Conservation (phyloP, 768 basidiomycete genomes). For the Rhodotorula sphaerocarpa region DNA sequence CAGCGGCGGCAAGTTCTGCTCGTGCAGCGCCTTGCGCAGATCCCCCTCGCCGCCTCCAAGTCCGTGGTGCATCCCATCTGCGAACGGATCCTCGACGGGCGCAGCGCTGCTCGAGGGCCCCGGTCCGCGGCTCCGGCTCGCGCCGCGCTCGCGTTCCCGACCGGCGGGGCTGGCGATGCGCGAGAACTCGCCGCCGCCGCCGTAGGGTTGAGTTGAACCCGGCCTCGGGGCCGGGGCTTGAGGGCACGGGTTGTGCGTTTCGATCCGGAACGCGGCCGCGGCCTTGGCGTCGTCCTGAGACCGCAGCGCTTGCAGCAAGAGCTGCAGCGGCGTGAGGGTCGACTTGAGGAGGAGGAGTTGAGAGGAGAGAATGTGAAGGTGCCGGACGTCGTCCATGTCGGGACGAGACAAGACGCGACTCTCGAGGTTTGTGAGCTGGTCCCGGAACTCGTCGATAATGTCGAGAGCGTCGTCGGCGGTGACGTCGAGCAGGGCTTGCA, state of each 20-base stretch:
- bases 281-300: constrained; percentile 63
- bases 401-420: neutral
- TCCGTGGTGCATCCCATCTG: no score
- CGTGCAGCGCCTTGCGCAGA: constrained; percentile 45
- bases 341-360: constrained; percentile 67
- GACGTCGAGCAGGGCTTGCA: constrained; percentile 61
- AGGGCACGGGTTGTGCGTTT: no score
- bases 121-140: no score
- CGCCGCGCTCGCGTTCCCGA: no score
- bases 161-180: no score
- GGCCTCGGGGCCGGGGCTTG: no score
- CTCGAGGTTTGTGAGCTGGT: constrained; percentile 14
- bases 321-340: constrained; percentile 63
- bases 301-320: constrained; percentile 60
- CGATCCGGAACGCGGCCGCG: constrained; percentile 53
- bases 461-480: constrained; percentile 57
- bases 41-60: constrained; percentile 51
- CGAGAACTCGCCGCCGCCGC: constrained; percentile 47
- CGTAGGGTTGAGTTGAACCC: no score
- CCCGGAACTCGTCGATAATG: constrained; percentile 52
- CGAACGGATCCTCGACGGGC: constrained; percentile 60
- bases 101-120: no score
- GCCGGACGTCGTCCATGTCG: constrained; percentile 55
- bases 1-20: no score
- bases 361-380: constrained; percentile 68